Evolutionary conservation across 2,329 filamentous ascomycete genomes (phyloP), one percentile per base, ranked within the genome.

Genomic region (Talaromyces marneffei): DNA sequence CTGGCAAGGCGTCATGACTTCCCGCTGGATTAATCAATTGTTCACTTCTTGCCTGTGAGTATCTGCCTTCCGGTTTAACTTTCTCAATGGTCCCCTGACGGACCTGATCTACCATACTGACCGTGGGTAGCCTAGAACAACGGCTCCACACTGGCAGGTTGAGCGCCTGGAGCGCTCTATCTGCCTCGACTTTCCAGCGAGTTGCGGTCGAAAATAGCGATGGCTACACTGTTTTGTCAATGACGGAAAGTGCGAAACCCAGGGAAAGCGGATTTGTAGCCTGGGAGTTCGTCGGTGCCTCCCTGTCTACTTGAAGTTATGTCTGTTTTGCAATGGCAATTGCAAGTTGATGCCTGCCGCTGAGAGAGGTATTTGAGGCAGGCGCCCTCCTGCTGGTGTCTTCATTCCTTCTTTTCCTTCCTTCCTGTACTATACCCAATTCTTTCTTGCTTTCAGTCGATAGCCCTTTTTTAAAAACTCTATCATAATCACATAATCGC

Each of bases 1-100:
- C 61, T 80, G 78, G 78, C 71, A 69, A 29, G 78, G 78, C 0
- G 60, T 80, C 18, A 70, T 80, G 35, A 68, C 75, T 8, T 63
- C 70, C 4, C 64, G 65, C 16, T 80, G 78, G 78, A 71, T 78
- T 8, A 70, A 69, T 57, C 63, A 71, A 23, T 31, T 80, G 31
- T 69, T 79, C 25, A 63, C 71, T 4, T 63, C 62, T 50, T 57
- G 76, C 31, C 62, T 73, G 77, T 79, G 67, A 72, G 76, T 71
- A 40, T 35, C 31, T 42, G 33, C 25, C 60, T 54, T 57, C 40
- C 18, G 23, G 10, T 62, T 63, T 55, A 18, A 35, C 18, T 48
- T 60, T 31, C 20, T 29, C 25, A 42, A 27, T 23, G 23, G 25
- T 14, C 23, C 44, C 14, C 20, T 44, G 18, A 44, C 25, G 18